Conservation (phyloP, 768 basidiomycete species). For the Cantharellus cinnabarinus region DNA sequence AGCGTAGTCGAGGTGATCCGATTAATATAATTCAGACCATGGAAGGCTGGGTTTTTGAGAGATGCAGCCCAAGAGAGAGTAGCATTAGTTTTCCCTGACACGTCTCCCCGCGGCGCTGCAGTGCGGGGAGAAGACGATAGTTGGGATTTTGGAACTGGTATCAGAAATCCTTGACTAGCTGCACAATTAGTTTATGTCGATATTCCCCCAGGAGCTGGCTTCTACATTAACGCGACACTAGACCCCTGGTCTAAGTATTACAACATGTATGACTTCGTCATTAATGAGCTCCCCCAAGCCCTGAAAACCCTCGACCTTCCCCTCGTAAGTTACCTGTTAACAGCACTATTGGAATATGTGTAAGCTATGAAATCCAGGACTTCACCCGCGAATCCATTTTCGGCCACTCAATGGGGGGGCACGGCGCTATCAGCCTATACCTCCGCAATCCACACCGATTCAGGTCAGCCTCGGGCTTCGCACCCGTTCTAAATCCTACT, state of each 20-base stretch:
- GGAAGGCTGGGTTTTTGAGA: slow-evolving; percentile 85
- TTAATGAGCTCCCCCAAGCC: slow-evolving; percentile 63
- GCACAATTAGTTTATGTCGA: slow-evolving; percentile 1
- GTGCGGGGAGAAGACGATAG: slow-evolving; percentile 58
- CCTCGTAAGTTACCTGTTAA: slow-evolving; percentile 31
- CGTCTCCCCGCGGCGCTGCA: slow-evolving; percentile 81
- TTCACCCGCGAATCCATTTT: slow-evolving; percentile 67
- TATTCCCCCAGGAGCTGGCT: slow-evolving; percentile 46
- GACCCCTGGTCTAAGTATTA: slow-evolving; percentile 53
- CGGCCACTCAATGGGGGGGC: slow-evolving; percentile 96
- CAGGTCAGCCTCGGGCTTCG: slow-evolving; percentile 75
- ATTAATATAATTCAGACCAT: slow-evolving; percentile 32
- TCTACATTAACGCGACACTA: slow-evolving; percentile 83
- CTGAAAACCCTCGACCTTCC: slow-evolving; percentile 55
- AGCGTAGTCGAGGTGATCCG: background rate
- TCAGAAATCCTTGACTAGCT: slow-evolving; percentile 1
- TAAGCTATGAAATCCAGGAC: slow-evolving; percentile 31
- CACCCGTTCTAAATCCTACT: slow-evolving; percentile 70
- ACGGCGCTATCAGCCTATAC: slow-evolving; percentile 84
- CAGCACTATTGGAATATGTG: background rate
- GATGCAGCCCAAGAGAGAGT: slow-evolving; percentile 71
- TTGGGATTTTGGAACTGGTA: slow-evolving; percentile 84
- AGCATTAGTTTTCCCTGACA: slow-evolving; percentile 88
- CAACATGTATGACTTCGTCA: slow-evolving; percentile 76
- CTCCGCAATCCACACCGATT: slow-evolving; percentile 47